Base-by-base conservation (phyloP, 352 stramenopile genomes). In the Globisporangium spiculum region DNA sequence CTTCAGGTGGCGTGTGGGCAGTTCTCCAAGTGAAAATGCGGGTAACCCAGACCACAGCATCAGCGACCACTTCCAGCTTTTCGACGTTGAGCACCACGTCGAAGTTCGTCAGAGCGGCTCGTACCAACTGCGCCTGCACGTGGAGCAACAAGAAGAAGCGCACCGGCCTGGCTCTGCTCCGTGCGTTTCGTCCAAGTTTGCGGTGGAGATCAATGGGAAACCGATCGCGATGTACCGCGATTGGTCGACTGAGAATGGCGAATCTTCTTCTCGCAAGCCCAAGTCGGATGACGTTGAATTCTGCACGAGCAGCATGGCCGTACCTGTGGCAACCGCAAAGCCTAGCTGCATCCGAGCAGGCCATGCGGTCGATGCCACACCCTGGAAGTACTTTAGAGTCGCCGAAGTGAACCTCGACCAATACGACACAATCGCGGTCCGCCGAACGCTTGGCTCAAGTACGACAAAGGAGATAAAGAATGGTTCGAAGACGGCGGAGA, bases 101-200 rank as follows among this genome's bases (percentile, higher is more conserved):
- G 41, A 64, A 30, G 38, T 64, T 1, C 59, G 41, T 8, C 59
- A 41, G 38, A 41, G 22, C 14, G 59, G 59, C 24, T 64, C 38
- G 59, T 64, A 56, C 1, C 41, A 41, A 12, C 26, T 56, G 59
- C 41, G 59, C 20, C 59, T 64, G 8, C 59, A 64, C 41, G 26
- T 64, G 14, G 36, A 64, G 41, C 41, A 64, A 26, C n/a, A 64
- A 24, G 12, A 53, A 6, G 38, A 18, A 7, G 8, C 7, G 18
- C 1, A 12, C 34, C 34, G 14, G 12, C 14, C 9, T 41, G 34
- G 34, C 8, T 14, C 34, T 41, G 34, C 34, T 41, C 0, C 9
- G 12, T 41, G 34, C 34, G 4, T 27, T 6, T 14, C 26, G 3
- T 26, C 16, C 38, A 10, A 27, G 12, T 64, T 64, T 16, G 6